Base-by-base conservation (phyloP, 441 rosid genomes). In the Pelargonium citronellum region DNA sequence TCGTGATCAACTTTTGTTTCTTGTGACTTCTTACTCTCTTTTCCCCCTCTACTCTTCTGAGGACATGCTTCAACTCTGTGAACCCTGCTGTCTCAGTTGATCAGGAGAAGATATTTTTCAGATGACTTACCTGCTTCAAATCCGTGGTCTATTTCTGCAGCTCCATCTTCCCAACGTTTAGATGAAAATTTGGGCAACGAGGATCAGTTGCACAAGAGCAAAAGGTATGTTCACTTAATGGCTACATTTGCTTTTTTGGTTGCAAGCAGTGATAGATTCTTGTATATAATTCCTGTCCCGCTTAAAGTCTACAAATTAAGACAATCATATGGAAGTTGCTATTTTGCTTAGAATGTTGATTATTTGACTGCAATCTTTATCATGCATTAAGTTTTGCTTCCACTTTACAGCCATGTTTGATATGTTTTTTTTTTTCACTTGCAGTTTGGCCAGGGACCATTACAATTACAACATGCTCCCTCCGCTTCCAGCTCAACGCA, bases 401-500 rank as follows among this genome's bases (percentile, higher is more conserved):
- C 30, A 24, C n/a, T 24, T 24, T 1, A 24, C 2, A 24, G 30
- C 1, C 2, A 24, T 13, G 16, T 51, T n/a, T n/a, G n/a, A n/a
- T 51, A n/a, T 3, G 6, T 3, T 3, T 5, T 3, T 51, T 16
- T 12, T 51, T 49, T 13, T 49, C 7, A 4, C 16, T 51, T 51
- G 19, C 58, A 51, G 58, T 12, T 51, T 85, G 15, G 77, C 78
- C 20, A 79, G 82, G 1, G 95, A 89, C 67, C 80, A 83, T 8
- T 87, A 85, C 87, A 90, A 82, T 71, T 87, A 87, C 80, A 92
- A 81, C 77, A 74, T 68, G 65, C 81, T 86, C 67, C 97, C 91
- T 30, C 99, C 98, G 57, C 81, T 92, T 51, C 99, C 98, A 3
- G 98, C 96, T 4, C 99, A 91, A 66, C 89, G 84, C 49, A 95